A percentile compares a stretch with the other conserved stretches of the same genome.
Evolutionary conservation across 2,329 filamentous ascomycete genomes (phyloP).

Genomic region (Pseudovirgaria hyperparasitica): DNA sequence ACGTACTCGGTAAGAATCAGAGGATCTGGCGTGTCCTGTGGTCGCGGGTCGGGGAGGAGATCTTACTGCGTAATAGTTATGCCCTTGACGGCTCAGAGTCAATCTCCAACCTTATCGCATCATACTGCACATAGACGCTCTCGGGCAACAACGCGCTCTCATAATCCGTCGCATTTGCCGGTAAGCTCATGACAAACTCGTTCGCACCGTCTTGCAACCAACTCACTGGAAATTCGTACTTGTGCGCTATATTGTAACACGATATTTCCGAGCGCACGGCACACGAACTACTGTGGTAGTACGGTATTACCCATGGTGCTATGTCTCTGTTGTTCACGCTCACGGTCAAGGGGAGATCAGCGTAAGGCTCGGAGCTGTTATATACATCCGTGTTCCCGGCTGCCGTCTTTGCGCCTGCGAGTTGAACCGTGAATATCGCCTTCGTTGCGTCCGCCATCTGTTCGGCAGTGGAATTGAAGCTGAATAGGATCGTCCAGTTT

Average conservation of each 20-base stretch:
- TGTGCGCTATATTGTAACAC: conserved; percentile 49
- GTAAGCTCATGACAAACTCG: conserved; percentile 42
- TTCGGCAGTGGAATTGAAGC: conserved; percentile 33
- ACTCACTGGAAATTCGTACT: conserved; percentile 41
- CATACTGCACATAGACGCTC: conserved; percentile 47
- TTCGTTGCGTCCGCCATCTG: conserved; percentile 27
- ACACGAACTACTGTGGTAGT: conserved; percentile 46
- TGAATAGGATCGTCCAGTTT: conserved; percentile 46
- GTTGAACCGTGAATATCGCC: conserved; percentile 49
- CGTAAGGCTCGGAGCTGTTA: conserved; percentile 40
- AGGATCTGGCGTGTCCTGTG: conserved; percentile 22
- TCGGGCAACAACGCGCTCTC: conserved; percentile 42
- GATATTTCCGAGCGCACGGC: conserved; percentile 46
- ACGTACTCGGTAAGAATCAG: conserved; percentile 4
- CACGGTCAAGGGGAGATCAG: conserved; percentile 40
- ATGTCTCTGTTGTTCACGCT: conserved; percentile 32
- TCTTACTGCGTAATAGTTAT: conserved; percentile 19
- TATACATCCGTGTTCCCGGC: conserved; percentile 49
- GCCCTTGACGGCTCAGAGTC: conserved; percentile 16
- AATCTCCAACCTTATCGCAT: conserved; percentile 46
- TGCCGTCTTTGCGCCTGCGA: conserved; percentile 50
- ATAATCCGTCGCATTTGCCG: conserved; percentile 38
- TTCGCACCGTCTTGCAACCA: conserved; percentile 42
- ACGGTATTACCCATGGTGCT: conserved; percentile 46
- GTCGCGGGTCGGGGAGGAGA: conserved; percentile 14